Base-by-base conservation (phyloP, 257 asterid species). In the Fraxinus cuspidata region DNA sequence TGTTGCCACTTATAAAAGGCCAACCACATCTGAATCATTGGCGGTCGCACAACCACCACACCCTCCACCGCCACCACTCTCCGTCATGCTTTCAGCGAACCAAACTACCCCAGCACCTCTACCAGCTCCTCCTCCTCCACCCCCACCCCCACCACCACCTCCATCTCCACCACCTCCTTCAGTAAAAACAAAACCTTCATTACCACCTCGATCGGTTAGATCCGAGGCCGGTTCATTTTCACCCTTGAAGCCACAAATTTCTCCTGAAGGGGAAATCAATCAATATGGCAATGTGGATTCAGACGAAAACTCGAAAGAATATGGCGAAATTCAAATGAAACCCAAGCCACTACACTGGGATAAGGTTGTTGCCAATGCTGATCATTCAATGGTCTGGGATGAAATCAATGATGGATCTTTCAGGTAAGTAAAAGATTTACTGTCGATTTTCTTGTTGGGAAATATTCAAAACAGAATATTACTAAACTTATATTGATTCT, bases 341-440 rank as follows among this genome's bases (percentile, higher is more conserved):
- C 83, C 92, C 69, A 94, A 88, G 87, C 97, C 97, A 10, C 69
- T 94, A 56, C 97, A 94, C 76, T 92, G 98, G 97, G 97, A 94
- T 23, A 94, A 94, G 80, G 97, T 94, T 31, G 73, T 77, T 16
- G 88, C 94, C 11, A 88, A 89, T 81, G 86, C 83, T 44, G 97
- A 92, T 72, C 92, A 94, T 84, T 94, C 98, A 6, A 85, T 89
- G 93, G 97, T 94, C 63, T 94, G 98, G 98, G 83, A 92, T 47
- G 97, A 94, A 75, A 88, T 92, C 83, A 87, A 76, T 16, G 86
- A 88, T 70, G 97, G 98, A 44, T 94, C 97, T 79, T 91, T 92
- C 81, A 85, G 97, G 98, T 92, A 81, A 75, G 27, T 37, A 31
- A 60, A 73, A 21, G 27, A 35, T 53, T 18, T 35, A 12, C 23